A percentile compares a stretch with the other conserved stretches of the same genome.
Evolutionary conservation across 352 stramenopile genomes (phyloP).

Genomic region (Globisporangium carolinianum): DNA sequence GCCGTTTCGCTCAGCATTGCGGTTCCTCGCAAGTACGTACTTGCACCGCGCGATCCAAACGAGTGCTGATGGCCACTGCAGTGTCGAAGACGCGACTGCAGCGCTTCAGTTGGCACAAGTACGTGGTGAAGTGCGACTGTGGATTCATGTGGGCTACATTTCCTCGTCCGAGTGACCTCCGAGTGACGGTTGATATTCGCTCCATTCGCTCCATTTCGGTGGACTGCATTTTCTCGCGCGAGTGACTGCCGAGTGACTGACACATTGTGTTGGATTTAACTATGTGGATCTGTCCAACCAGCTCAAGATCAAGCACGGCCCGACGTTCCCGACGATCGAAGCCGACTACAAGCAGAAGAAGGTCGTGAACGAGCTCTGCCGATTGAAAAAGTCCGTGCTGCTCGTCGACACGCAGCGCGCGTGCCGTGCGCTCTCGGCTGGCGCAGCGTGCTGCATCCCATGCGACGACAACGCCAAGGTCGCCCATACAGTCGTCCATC

Average conservation of each 20-base stretch:
- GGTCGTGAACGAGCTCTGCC: constrained; percentile 62
- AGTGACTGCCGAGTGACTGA: background rate
- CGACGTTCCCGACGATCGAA: constrained; percentile 65
- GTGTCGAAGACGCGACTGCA: constrained; percentile 70
- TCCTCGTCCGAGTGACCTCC: too few species aligned
- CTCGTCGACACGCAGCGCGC: constrained; percentile 64
- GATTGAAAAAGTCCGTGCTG: constrained; percentile 68
- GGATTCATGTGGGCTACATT: too few species aligned
- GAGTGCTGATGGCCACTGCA: constrained; percentile 66
- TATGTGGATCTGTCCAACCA: constrained; percentile 8
- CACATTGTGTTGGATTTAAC: background rate
- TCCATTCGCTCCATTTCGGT: too few species aligned
- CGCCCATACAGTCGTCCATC: constrained; percentile 50
- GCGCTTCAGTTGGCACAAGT: constrained; percentile 65
- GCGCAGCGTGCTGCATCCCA: constrained; percentile 54
- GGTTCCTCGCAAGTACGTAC: constrained; percentile 68
- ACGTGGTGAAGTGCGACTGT: background rate
- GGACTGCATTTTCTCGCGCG: too few species aligned
- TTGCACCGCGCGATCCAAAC: constrained; percentile 72
- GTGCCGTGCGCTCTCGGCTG: constrained; percentile 54
- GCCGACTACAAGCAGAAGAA: constrained; percentile 75
- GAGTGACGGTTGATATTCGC: too few species aligned
- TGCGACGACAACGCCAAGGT: constrained; percentile 41
- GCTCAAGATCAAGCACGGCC: constrained; percentile 73
- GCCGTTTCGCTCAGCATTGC: constrained; percentile 69